Evolutionary conservation across 2,329 filamentous ascomycete species (phyloP).

Genomic region (Dothideomycetes sp.): DNA sequence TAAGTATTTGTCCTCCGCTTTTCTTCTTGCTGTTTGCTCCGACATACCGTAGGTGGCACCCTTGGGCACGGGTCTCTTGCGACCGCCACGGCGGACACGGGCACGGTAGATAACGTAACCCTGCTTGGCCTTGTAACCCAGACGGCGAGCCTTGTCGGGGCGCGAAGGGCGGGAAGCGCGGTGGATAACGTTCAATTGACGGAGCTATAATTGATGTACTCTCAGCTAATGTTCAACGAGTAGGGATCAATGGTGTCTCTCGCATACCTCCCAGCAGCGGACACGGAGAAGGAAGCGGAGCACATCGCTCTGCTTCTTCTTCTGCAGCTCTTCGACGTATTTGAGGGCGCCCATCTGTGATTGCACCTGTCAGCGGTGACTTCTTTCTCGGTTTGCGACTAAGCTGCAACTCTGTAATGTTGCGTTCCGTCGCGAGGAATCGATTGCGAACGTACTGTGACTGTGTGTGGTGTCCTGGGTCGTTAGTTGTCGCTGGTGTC

Average conservation of each 20-base stretch:
- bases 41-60: slow-evolving; percentile 94
- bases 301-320: slow-evolving; percentile 99
- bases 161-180: slow-evolving; percentile 95
- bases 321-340: slow-evolving; percentile 99
- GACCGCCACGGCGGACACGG: slow-evolving; percentile 95
- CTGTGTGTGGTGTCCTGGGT: slow-evolving; percentile 5
- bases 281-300: slow-evolving; percentile 99
- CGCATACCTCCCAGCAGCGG: slow-evolving; percentile 95
- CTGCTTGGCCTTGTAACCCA: slow-evolving; percentile 99
- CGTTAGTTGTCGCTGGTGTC: slow-evolving; percentile 6
- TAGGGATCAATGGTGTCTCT: slow-evolving; percentile 46
- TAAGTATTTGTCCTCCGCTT: slow-evolving; percentile 15
- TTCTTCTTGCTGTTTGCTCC: slow-evolving; percentile 1
- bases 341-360: slow-evolving; percentile 98
- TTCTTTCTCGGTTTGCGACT: neutral
- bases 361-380: slow-evolving; percentile 4
- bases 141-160: slow-evolving; percentile 98
- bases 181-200: slow-evolving; percentile 99
- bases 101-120: slow-evolving; percentile 99
- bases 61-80: slow-evolving; percentile 93
- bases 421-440: neutral
- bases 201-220: slow-evolving; percentile 99
- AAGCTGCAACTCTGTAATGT: no score
- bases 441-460: slow-evolving; percentile 4
- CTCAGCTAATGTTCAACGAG: slow-evolving; percentile 99